phyloP scores from a whole-genome alignment of 2,329 filamentous ascomycete species.

The Claviceps cyperi region DNA sequence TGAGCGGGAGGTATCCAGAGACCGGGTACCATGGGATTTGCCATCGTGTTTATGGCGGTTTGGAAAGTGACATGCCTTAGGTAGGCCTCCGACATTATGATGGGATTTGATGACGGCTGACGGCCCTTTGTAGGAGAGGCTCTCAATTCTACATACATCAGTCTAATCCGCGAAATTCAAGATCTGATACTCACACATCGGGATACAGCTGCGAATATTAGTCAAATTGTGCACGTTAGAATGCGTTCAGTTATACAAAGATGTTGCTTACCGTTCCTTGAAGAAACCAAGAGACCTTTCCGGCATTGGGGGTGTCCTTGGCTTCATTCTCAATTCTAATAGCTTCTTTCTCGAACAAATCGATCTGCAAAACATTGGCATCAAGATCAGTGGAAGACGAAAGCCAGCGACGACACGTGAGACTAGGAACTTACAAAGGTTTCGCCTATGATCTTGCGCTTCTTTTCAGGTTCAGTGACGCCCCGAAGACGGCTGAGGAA shows the following conservation, averaged over 20 bases:
- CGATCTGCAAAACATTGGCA: conserved; percentile 48
- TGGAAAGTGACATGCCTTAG: conserved; percentile 37
- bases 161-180: not conserved
- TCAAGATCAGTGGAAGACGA: too few species aligned
- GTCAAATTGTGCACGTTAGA: not conserved
- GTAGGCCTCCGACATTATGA: conserved; percentile 54
- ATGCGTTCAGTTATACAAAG: not conserved
- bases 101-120: conserved; percentile 37
- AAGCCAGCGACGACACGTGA: not conserved
- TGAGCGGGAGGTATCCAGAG: not conserved
- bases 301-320: conserved; percentile 49
- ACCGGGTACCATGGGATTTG: not conserved
- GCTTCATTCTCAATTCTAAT: conserved; percentile 53
- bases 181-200: not conserved
- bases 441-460: conserved; percentile 74
- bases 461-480: conserved; percentile 63
- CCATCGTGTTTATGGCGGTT: not conserved
- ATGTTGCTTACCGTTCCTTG: conserved; percentile 62
- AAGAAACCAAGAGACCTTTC: conserved; percentile 71
- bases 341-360: conserved; percentile 68
- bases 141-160: conserved; percentile 28
- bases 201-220: not conserved
- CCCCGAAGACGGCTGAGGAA: conserved; percentile 70
- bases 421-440: not conserved
- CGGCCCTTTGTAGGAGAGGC: conserved; percentile 32